Percentiles rank a stretch among this genome's conserved stretches.
Evolutionary conservation across 1,284 basidiomycete species (phyloP).

Genomic region (Athelia sp.): DNA sequence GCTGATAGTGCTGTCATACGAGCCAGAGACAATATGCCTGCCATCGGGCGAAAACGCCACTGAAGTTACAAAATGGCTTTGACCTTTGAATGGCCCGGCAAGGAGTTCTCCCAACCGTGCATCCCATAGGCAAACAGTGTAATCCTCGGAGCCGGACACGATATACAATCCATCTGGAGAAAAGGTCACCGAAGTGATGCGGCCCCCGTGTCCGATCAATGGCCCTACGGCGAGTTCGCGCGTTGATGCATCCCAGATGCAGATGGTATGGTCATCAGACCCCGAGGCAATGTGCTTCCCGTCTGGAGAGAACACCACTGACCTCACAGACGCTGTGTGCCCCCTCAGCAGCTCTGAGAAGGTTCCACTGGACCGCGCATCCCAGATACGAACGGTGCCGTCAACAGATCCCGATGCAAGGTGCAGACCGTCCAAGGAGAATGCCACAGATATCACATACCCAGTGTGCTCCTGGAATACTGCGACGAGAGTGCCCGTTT

Average conservation of each 20-base stretch:
- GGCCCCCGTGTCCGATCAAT: too few relatives aligned
- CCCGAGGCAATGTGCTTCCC: too few relatives aligned
- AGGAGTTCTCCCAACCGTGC: neutral
- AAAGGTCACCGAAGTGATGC: too few relatives aligned
- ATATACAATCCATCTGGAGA: too few relatives aligned
- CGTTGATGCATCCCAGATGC: neutral
- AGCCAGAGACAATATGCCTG: too few relatives aligned
- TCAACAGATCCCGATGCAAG: neutral
- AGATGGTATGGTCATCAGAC: neutral
- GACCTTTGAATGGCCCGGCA: neutral
- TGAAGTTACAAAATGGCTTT: too few relatives aligned
- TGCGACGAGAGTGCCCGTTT: neutral
- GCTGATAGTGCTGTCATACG: too few relatives aligned
- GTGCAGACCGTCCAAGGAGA: neutral
- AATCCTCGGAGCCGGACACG: neutral
- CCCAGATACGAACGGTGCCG: neutral
- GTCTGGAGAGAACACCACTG: too few relatives aligned
- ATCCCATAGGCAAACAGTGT: neutral
- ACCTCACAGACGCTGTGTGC: too few relatives aligned
- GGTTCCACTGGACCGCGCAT: too few relatives aligned
- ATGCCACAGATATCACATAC: neutral
- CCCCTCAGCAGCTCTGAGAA: too few relatives aligned
- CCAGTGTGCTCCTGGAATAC: neutral
- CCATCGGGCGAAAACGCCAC: too few relatives aligned
- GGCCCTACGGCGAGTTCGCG: neutral